These are phyloP conservation scores for Ustilago sp. DNA, from an alignment of 1,284 basidiomycete species.

Conservation along the genomic window DNA sequence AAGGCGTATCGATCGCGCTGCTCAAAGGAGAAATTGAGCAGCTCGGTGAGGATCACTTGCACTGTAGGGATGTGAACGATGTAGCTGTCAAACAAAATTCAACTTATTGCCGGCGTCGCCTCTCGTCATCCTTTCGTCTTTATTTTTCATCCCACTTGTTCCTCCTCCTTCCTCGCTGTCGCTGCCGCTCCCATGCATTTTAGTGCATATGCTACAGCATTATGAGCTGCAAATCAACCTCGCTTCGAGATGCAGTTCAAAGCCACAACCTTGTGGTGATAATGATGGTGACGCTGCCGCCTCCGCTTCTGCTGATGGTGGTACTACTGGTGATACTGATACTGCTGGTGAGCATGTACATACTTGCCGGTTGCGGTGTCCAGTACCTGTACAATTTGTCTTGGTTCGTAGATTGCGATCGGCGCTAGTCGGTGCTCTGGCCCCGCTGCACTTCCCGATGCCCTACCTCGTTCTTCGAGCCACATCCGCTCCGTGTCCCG, in stretches of 20 bases:
- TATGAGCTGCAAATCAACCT: background rate
- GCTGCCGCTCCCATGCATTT: background rate
- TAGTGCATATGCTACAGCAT: background rate
- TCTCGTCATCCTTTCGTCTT: background rate
- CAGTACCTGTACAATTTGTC: background rate
- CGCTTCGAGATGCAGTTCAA: conserved; percentile 2
- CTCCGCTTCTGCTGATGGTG: too few relatives aligned
- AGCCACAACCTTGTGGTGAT: background rate
- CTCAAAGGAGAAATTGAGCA: conserved; percentile 33
- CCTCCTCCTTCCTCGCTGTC: background rate
- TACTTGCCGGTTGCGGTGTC: background rate
- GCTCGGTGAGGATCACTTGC: conserved; percentile 29
- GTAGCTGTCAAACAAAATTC: conserved; percentile 6
- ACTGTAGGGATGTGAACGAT: conserved; percentile 28
- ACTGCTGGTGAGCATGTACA: background rate
- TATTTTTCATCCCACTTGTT: background rate
- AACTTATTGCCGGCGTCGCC: conserved; percentile 21
- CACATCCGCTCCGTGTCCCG: too few relatives aligned
- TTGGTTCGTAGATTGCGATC: background rate
- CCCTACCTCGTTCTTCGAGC: too few relatives aligned
- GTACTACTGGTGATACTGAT: too few relatives aligned
- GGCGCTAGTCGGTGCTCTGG: conserved; percentile 2
- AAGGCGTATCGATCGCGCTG: conserved; percentile 29
- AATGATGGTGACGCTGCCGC: too few relatives aligned
- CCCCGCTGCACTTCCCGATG: background rate